Evolutionary conservation across 371 early-diverging fungal species (phyloP).

Genomic region (Gilbertella persicaria): DNA sequence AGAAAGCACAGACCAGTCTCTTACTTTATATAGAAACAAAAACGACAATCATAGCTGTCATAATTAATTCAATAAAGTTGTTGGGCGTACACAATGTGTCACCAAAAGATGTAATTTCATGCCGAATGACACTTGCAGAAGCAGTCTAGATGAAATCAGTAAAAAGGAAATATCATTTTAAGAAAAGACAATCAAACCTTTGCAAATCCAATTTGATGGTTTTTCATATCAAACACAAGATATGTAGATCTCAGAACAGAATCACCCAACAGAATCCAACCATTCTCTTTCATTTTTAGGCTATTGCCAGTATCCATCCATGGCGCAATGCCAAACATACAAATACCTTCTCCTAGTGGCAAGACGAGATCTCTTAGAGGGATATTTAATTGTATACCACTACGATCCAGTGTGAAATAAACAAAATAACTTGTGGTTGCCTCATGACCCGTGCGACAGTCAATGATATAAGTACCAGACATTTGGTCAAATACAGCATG

Average conservation of each 20-base stretch:
- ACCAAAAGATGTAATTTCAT: background rate
- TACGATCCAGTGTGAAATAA: slow-evolving; percentile 3
- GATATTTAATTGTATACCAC: background rate
- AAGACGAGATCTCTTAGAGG: slow-evolving; percentile 29
- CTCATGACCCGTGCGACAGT: slow-evolving; percentile 20
- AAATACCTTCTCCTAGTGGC: slow-evolving; percentile 27
- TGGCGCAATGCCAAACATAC: slow-evolving; percentile 52
- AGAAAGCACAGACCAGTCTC: background rate
- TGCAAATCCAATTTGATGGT: slow-evolving; percentile 43
- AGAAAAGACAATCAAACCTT: slow-evolving; percentile 7
- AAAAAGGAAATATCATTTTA: background rate
- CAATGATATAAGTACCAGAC: slow-evolving; percentile 31
- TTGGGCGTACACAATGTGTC: background rate
- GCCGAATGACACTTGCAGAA: background rate
- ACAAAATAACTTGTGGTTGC: slow-evolving; percentile 3
- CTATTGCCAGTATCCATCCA: slow-evolving; percentile 23
- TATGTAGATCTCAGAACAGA: slow-evolving; percentile 46
- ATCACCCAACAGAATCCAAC: slow-evolving; percentile 44
- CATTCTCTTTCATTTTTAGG: slow-evolving; percentile 18
- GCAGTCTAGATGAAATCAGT: background rate
- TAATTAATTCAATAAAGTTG: background rate
- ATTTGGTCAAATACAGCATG: slow-evolving; percentile 32
- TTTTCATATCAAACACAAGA: slow-evolving; percentile 48
- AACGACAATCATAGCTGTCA: background rate
- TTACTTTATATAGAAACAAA: background rate